Evolutionary conservation across 331 rosid species (phyloP).

Genomic region (Stylosanthes scabra): DNA sequence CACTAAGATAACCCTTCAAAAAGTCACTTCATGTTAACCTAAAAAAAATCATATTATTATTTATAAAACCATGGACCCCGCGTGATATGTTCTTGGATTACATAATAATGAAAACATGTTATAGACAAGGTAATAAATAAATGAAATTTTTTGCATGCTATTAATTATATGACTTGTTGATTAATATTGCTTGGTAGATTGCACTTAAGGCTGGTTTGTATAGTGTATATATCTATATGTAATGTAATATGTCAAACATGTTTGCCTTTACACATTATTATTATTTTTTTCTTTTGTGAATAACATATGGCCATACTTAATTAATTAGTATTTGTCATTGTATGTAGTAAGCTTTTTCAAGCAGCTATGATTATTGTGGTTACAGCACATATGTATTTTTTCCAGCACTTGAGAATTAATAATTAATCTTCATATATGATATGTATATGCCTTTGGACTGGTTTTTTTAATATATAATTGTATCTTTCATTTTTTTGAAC

Average conservation of each 20-base stretch:
- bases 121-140: constrained; percentile 30
- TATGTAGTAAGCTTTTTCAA: constrained; percentile 44
- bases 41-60: not conserved
- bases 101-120: constrained; percentile 19
- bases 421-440: not conserved
- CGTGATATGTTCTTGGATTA: constrained; percentile 25
- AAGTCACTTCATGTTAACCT: not conserved
- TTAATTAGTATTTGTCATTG: constrained; percentile 27
- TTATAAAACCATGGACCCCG: not conserved
- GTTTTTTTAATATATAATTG: not conserved
- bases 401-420: constrained; percentile 1
- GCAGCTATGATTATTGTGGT: constrained; percentile 37
- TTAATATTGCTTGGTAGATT: constrained; percentile 9
- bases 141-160: not conserved
- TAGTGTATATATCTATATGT: constrained; percentile 16
- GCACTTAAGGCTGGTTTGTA: constrained; percentile 28
- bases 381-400: constrained; percentile 14
- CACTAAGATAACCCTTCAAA: too few relatives aligned
- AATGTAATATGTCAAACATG: constrained; percentile 17
- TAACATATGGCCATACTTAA: constrained; percentile 14
- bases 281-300: constrained; percentile 11
- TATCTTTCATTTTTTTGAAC: not conserved
- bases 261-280: constrained; percentile 30
- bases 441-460: not conserved
- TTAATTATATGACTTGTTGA: constrained; percentile 9